A percentile compares a stretch with the other conserved stretches of the same genome.
These are phyloP conservation scores for Cyclotella atomus DNA, from an alignment of 108 stramenopile species.

Conservation along the genomic window DNA sequence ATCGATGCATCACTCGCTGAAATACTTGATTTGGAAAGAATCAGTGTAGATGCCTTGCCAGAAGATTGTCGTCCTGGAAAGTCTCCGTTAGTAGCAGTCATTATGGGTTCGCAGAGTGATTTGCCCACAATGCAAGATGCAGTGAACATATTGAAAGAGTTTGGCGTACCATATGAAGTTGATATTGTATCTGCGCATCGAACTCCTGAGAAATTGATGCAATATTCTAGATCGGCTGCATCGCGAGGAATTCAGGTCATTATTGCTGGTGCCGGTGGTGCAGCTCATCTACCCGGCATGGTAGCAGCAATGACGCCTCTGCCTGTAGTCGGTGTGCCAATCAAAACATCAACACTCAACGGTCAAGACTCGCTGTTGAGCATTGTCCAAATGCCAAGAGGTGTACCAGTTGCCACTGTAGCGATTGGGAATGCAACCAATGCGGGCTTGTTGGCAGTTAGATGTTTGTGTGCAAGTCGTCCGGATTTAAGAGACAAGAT, in stretches of 20 bases:
- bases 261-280: slow-evolving; percentile 99
- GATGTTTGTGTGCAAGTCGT: slow-evolving; percentile 85
- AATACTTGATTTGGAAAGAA: slow-evolving; percentile 68
- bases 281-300: slow-evolving; percentile 99
- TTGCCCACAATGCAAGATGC: slow-evolving; percentile 97
- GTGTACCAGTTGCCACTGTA: slow-evolving; percentile 99
- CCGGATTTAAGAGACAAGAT: slow-evolving; percentile 79
- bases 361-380: slow-evolving; percentile 96
- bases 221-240: slow-evolving; percentile 88
- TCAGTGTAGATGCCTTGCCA: slow-evolving; percentile 67
- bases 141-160: slow-evolving; percentile 85
- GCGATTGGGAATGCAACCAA: slow-evolving; percentile 99
- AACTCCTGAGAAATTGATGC: slow-evolving; percentile 93
- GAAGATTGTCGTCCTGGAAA: slow-evolving; percentile 46
- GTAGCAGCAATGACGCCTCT: slow-evolving; percentile 97
- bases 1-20: slow-evolving; percentile 59
- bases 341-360: slow-evolving; percentile 96
- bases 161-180: slow-evolving; percentile 92
- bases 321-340: slow-evolving; percentile 98
- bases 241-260: slow-evolving; percentile 92
- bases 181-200: slow-evolving; percentile 98
- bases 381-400: slow-evolving; percentile 99
- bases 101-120: slow-evolving; percentile 99
- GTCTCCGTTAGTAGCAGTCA: slow-evolving; percentile 91
- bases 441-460: slow-evolving; percentile 95